Evolutionary conservation across 768 basidiomycete species (phyloP).

Genomic region (Kwoniella sp.): DNA sequence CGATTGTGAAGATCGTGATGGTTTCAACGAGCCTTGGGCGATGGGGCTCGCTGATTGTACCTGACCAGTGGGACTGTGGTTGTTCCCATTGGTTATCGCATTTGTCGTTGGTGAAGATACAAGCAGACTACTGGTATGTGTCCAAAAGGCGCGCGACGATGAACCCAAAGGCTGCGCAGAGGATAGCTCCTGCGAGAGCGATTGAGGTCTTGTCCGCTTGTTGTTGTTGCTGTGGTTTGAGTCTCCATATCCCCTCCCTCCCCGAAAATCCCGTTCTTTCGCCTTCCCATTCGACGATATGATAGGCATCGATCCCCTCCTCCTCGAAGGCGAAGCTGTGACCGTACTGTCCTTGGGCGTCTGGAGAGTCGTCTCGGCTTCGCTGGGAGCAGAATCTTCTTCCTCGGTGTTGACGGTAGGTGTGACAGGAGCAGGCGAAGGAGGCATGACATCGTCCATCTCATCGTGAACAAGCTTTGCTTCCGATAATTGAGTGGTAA

Average conservation of each 20-base stretch:
- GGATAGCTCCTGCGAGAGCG: constrained; percentile 83
- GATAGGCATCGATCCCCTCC: constrained; percentile 35
- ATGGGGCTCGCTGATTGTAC: constrained; percentile 59
- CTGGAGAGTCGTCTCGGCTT: constrained; percentile 33
- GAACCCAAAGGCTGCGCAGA: constrained; percentile 56
- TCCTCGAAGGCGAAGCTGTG: constrained; percentile 20
- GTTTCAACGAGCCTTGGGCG: constrained; percentile 27
- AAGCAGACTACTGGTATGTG: constrained; percentile 26
- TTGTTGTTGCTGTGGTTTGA: constrained; percentile 8
- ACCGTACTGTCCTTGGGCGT: constrained; percentile 31
- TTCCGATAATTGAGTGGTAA: constrained; percentile 87
- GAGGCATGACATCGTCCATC: constrained; percentile 27
- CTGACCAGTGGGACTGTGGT: background rate
- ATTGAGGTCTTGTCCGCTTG: constrained; percentile 62
- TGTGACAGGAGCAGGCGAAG: constrained; percentile 20
- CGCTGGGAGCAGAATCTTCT: constrained; percentile 24
- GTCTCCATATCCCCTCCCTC: constrained; percentile 53
- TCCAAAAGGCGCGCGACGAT: constrained; percentile 49
- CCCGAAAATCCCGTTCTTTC: constrained; percentile 47
- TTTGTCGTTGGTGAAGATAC: constrained; percentile 29
- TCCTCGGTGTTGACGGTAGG: constrained; percentile 14
- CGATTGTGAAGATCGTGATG: constrained; percentile 75
- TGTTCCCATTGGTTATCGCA: constrained; percentile 15
- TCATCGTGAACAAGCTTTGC: constrained; percentile 62
- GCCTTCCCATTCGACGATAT: constrained; percentile 13